These are phyloP conservation scores for Alternaria triticimaculans DNA, from an alignment of 2,329 filamentous ascomycete genomes.

Conservation along the genomic window DNA sequence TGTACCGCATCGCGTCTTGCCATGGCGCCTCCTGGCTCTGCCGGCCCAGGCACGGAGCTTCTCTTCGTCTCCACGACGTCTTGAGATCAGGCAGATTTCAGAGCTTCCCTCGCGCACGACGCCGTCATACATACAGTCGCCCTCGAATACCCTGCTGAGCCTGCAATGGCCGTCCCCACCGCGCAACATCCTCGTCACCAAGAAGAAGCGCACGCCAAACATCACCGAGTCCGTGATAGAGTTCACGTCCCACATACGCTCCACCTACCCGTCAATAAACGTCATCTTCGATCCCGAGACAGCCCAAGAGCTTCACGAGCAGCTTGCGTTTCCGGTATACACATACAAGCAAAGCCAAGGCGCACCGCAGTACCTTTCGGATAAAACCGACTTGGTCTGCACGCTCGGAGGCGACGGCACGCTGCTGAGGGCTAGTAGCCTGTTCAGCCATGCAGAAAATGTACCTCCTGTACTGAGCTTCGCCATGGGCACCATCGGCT, in stretches of 20 bases:
- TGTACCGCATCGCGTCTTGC: conserved; percentile 30
- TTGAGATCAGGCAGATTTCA: conserved; percentile 36
- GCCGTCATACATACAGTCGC: conserved; percentile 58
- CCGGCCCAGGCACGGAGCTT: conserved; percentile 26
- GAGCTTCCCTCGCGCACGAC: conserved; percentile 44
- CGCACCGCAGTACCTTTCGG: conserved; percentile 60
- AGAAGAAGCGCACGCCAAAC: conserved; percentile 66
- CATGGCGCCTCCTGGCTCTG: conserved; percentile 27
- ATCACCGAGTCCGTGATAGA: conserved; percentile 65
- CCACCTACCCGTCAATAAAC: conserved; percentile 80
- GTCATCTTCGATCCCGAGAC: conserved; percentile 82
- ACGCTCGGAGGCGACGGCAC: conserved; percentile 95
- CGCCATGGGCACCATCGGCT: conserved; percentile 95
- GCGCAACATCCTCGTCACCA: conserved; percentile 71
- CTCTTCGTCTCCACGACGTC: conserved; percentile 30
- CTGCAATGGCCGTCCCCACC: conserved; percentile 73
- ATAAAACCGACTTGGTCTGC: conserved; percentile 85
- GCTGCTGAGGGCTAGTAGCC: conserved; percentile 81
- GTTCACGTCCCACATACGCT: conserved; percentile 72
- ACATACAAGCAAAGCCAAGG: conserved; percentile 40
- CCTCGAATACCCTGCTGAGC: conserved; percentile 66
- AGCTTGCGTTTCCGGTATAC: conserved; percentile 70
- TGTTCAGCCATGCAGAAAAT: conserved; percentile 80
- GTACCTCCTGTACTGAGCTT: conserved; percentile 94
- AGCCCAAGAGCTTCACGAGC: conserved; percentile 73